phyloP scores from a whole-genome alignment of 208 protist species.

The Trypanosoma boissoni region DNA sequence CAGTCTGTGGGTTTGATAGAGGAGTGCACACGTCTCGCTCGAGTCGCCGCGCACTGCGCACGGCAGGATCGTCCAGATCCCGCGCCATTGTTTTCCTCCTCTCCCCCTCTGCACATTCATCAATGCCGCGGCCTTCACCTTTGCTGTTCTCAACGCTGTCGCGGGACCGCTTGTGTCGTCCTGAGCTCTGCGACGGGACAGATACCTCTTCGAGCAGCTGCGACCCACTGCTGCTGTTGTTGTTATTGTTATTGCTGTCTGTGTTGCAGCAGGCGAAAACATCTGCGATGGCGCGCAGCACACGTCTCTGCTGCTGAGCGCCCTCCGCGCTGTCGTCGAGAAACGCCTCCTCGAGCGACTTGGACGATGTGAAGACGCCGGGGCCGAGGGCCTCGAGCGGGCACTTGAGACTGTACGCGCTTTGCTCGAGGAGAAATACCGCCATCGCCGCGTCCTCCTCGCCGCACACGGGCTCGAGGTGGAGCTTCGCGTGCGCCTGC shows the following conservation, averaged over 20 bases:
- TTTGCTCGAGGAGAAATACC: slow-evolving; percentile 86
- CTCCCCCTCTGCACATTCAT: slow-evolving; percentile 11
- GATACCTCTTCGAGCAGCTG: background rate
- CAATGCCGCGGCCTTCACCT: background rate
- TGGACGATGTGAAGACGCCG: slow-evolving; percentile 73
- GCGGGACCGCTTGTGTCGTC: slow-evolving; percentile 11
- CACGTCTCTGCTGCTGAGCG: slow-evolving; percentile 39
- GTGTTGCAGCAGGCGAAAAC: slow-evolving; percentile 51
- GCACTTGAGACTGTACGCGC: slow-evolving; percentile 79
- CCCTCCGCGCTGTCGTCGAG: slow-evolving; percentile 34
- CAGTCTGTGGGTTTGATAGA: slow-evolving; percentile 19
- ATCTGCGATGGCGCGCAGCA: slow-evolving; percentile 54
- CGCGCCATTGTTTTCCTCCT: background rate
- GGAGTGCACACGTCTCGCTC: slow-evolving; percentile 11
- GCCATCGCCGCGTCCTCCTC: slow-evolving; percentile 85
- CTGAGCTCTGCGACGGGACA: background rate
- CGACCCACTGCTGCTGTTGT: background rate
- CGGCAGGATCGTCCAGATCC: slow-evolving; percentile 18
- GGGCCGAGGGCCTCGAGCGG: slow-evolving; percentile 52
- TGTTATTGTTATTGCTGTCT: background rate
- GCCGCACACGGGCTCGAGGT: slow-evolving; percentile 74
- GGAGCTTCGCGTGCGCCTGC: slow-evolving; percentile 95
- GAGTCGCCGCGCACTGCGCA: slow-evolving; percentile 22
- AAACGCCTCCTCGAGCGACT: slow-evolving; percentile 71
- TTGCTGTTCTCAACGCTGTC: background rate